Conservation (phyloP, 768 basidiomycete species). For the Clitopilus passeckerianus region DNA sequence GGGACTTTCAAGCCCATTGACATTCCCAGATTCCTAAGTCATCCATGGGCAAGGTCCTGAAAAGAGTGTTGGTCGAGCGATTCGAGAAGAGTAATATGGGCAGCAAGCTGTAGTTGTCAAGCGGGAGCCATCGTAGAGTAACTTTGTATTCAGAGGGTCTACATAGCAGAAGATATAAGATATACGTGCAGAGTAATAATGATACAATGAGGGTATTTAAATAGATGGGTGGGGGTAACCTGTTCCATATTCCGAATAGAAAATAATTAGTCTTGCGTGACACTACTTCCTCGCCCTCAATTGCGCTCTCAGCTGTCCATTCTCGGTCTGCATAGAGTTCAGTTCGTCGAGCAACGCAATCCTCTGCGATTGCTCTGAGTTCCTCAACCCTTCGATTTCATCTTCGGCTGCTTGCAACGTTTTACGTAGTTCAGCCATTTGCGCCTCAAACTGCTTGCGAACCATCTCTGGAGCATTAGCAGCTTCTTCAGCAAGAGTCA, state of each 20-base stretch:
- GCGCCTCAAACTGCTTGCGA: conserved; percentile 57
- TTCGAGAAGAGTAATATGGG: too few species aligned
- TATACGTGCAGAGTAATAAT: background rate
- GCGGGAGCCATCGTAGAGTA: background rate
- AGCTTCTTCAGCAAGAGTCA: conserved; percentile 69
- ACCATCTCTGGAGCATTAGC: conserved; percentile 52
- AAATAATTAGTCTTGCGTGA: background rate
- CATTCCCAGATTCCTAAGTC: too few species aligned
- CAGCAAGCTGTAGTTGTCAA: too few species aligned
- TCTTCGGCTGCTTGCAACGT: conserved; percentile 61
- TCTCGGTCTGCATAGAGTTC: conserved; percentile 78
- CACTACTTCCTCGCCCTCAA: conserved; percentile 56
- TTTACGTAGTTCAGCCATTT: conserved; percentile 56
- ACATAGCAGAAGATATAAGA: background rate
- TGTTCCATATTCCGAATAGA: background rate
- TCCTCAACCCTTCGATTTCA: conserved; percentile 63
- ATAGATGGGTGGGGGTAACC: background rate
- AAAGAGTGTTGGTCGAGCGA: too few species aligned
- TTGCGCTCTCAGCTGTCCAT: conserved; percentile 64
- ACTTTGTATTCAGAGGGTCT: background rate
- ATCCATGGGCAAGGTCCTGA: too few species aligned
- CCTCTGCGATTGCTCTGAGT: conserved; percentile 75
- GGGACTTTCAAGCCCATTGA: too few species aligned
- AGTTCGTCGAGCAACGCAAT: conserved; percentile 86
- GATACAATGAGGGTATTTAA: conserved; percentile 1